phyloP scores from a whole-genome alignment of 179 eudicot species.

The Amaranthus tricolor region DNA sequence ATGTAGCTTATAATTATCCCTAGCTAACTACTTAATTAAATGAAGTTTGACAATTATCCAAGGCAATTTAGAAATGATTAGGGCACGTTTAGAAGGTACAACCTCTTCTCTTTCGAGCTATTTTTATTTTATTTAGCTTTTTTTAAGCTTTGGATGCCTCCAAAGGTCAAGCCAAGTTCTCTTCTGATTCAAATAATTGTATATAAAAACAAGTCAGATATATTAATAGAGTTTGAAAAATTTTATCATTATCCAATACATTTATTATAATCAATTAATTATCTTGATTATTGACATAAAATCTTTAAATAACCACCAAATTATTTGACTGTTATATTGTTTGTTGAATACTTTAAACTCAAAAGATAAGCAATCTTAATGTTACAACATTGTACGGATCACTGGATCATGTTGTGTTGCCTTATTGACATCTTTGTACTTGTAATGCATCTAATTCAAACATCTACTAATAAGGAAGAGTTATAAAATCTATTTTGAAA shows the following conservation, averaged over 20 bases:
- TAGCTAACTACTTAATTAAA: too few relatives aligned
- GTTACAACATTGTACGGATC: too few relatives aligned
- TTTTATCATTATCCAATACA: neutral
- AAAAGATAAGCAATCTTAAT: too few relatives aligned
- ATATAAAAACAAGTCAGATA: neutral
- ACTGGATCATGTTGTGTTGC: too few relatives aligned
- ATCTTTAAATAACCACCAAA: too few relatives aligned
- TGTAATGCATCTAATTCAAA: too few relatives aligned
- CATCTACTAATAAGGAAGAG: too few relatives aligned
- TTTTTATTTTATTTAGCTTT: neutral
- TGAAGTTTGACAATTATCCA: neutral
- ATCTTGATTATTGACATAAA: neutral
- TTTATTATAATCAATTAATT: neutral
- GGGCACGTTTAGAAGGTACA: neutral
- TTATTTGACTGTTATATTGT: too few relatives aligned
- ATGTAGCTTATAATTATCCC: too few relatives aligned
- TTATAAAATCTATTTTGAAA: too few relatives aligned
- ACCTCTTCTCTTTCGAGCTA: neutral
- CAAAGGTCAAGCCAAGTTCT: neutral
- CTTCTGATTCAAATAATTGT: neutral
- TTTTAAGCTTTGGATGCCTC: neutral
- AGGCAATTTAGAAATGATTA: neutral
- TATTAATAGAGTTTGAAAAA: neutral
- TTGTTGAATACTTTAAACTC: too few relatives aligned
- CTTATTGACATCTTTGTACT: too few relatives aligned